Conservation (phyloP, 169 alveolate species). For the Cyclospora cayetanensis region DNA sequence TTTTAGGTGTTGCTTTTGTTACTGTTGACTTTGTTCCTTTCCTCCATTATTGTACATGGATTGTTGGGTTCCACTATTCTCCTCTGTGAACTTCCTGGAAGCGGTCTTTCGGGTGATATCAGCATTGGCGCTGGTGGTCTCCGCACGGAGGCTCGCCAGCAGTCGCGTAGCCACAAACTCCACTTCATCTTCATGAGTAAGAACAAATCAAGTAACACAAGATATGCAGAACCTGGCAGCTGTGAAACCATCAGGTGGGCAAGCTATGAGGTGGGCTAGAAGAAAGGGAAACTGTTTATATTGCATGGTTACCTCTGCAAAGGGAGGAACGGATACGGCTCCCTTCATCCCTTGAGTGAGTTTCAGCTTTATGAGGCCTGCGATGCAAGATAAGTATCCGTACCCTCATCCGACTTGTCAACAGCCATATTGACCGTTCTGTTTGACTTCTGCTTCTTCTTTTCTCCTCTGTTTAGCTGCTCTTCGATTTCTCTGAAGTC, state of each 20-base stretch:
- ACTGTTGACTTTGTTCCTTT: no score
- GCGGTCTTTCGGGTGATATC: conserved; percentile 15
- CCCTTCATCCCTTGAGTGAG: no score
- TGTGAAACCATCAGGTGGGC: no score
- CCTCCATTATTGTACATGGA: not conserved
- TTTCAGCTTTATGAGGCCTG: no score
- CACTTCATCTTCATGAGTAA: not conserved
- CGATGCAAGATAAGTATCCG: not conserved
- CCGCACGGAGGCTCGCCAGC: not conserved
- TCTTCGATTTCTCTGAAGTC: conserved; percentile 38
- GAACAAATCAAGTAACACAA: not conserved
- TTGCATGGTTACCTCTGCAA: no score
- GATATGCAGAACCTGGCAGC: no score
- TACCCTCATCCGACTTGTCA: conserved; percentile 12
- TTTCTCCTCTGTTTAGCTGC: conserved; percentile 29
- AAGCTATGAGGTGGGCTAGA: no score
- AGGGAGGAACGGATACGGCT: no score
- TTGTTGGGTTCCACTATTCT: conserved; percentile 8
- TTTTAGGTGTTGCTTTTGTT: not conserved
- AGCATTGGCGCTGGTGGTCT: not conserved
- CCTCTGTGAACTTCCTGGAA: not conserved
- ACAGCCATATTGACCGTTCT: conserved; percentile 45
- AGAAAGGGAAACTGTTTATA: no score
- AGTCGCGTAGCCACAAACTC: conserved; percentile 45
- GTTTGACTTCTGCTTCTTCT: conserved; percentile 7